These are phyloP conservation scores for Blastocystis sp. DNA, from an alignment of 352 stramenopile genomes.

Conservation along the genomic window DNA sequence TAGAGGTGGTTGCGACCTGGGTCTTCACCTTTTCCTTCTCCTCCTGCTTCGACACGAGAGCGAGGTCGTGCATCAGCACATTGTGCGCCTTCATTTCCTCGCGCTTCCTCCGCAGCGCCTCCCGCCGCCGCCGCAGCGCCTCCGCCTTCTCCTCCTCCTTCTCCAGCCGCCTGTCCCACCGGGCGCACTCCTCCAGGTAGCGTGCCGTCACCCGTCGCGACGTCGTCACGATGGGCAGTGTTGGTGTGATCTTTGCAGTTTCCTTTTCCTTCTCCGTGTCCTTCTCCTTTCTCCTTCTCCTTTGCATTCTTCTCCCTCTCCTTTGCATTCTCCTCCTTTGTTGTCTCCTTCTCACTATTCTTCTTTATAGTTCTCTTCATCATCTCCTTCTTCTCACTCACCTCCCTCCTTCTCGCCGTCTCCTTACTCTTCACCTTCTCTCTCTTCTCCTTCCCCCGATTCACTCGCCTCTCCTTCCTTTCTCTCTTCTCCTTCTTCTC, in stretches of 20 bases:
- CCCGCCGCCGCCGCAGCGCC: not conserved
- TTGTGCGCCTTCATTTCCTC: too few species aligned
- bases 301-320: too few species aligned
- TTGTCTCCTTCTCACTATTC: constrained; percentile 11
- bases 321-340: not conserved
- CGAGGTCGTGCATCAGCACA: too few species aligned
- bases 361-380: constrained; percentile 36
- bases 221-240: not conserved
- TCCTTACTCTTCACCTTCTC: not conserved
- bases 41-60: too few species aligned
- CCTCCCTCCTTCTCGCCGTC: not conserved
- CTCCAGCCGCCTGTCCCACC: not conserved
- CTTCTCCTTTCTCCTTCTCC: constrained; percentile 38
- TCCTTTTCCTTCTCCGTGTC: not conserved
- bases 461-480: too few species aligned
- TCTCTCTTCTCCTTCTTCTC: not conserved
- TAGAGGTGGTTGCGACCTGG: too few species aligned
- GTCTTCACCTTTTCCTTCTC: too few species aligned
- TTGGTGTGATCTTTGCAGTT: not conserved
- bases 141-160: not conserved
- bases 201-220: not conserved
- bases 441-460: not conserved
- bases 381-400: constrained; percentile 28
- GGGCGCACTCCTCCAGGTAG: not conserved
- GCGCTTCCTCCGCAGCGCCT: not conserved